Conservation (phyloP, 306 rosid genomes). For the Lathyrus oleraceus region DNA sequence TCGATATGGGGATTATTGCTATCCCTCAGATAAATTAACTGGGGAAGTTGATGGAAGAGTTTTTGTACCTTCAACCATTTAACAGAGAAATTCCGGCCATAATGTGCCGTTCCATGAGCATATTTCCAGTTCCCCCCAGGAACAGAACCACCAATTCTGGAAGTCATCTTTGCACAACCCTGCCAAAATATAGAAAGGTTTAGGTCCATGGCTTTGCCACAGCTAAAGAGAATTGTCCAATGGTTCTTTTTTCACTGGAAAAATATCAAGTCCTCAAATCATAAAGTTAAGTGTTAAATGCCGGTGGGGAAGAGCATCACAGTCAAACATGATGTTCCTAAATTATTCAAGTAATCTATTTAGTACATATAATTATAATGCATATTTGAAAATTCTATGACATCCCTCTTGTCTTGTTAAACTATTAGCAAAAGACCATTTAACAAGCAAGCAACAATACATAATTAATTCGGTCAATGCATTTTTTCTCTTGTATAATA, state of each 20-base stretch:
- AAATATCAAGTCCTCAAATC: slow-evolving; percentile 12
- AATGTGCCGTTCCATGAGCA: slow-evolving; percentile 99
- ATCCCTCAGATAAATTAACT: slow-evolving; percentile 19
- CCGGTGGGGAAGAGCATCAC: slow-evolving; percentile 13
- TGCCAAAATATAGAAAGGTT: slow-evolving; percentile 42
- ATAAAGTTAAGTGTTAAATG: slow-evolving; percentile 5
- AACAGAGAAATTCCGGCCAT: slow-evolving; percentile 90
- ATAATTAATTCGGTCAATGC: slow-evolving; percentile 14
- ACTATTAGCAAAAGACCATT: slow-evolving; percentile 25
- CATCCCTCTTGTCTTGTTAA: slow-evolving; percentile 4
- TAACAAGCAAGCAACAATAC: slow-evolving; percentile 28
- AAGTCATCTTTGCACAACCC: slow-evolving; percentile 99
- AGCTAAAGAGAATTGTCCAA: slow-evolving; percentile 1
- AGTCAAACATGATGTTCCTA: slow-evolving; percentile 2
- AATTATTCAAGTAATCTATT: slow-evolving; percentile 3
- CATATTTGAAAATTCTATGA: slow-evolving; percentile 20
- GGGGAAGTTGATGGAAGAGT: slow-evolving; percentile 25
- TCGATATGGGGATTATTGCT: not conserved
- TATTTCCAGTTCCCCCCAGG: slow-evolving; percentile 99
- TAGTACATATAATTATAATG: slow-evolving; percentile 4
- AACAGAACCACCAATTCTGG: slow-evolving; percentile 97
- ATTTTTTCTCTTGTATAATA: slow-evolving; percentile 8
- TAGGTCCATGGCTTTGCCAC: slow-evolving; percentile 25
- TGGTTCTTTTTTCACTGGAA: slow-evolving; percentile 12
- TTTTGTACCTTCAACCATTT: slow-evolving; percentile 88